Evolutionary conservation across 345 rosid species (phyloP).

Genomic region (Eucalyptus lansdowneana): DNA sequence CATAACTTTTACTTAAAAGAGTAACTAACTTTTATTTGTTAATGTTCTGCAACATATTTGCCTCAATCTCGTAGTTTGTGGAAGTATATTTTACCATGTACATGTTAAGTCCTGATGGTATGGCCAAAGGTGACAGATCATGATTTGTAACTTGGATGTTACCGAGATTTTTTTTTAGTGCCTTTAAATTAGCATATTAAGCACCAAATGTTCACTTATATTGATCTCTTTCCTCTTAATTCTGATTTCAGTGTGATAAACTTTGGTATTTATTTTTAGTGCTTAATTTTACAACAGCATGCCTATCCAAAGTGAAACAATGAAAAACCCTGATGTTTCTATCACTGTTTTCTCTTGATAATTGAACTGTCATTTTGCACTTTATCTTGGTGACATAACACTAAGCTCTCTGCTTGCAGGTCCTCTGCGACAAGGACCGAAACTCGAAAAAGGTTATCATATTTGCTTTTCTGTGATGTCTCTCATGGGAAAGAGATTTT

Average conservation of each 20-base stretch:
- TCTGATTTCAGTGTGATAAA: background rate
- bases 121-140: background rate
- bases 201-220: background rate
- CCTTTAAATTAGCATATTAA: background rate
- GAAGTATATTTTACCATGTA: background rate
- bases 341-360: background rate
- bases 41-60: background rate
- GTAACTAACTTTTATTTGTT: background rate
- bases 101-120: background rate
- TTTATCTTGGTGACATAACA: background rate
- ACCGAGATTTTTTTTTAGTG: background rate
- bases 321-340: background rate
- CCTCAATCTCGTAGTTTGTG: background rate
- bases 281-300: background rate
- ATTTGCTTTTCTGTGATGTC: background rate
- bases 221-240: background rate
- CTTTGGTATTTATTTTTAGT: background rate
- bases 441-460: slow-evolving; percentile 61
- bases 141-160: background rate
- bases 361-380: background rate
- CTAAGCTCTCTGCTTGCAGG: slow-evolving; percentile 24
- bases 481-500: background rate
- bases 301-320: background rate
- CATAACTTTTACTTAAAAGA: background rate
- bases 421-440: slow-evolving; percentile 71